phyloP scores from a whole-genome alignment of 2,329 filamentous ascomycete species.

The Oidium heveae region DNA sequence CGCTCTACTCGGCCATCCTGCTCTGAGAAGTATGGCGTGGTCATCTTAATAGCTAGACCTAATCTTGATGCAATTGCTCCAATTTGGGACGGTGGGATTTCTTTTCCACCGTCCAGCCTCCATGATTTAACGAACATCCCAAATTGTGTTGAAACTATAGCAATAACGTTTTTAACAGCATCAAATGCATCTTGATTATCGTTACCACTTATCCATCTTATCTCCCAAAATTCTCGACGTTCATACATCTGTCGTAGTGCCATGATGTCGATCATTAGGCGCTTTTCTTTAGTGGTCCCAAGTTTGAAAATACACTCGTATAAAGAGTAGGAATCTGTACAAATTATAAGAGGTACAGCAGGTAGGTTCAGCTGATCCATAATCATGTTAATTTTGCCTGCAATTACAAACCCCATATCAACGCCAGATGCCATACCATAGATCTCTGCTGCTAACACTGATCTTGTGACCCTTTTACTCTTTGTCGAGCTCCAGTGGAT shows the following conservation, averaged over 20 bases:
- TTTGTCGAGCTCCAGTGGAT: not conserved
- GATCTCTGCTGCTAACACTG: not conserved
- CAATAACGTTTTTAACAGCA: not conserved
- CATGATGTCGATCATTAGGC: too few species aligned
- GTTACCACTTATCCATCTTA: too few species aligned
- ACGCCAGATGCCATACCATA: too few species aligned
- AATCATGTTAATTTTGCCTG: too few species aligned
- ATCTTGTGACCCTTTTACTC: not conserved
- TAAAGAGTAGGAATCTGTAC: too few species aligned
- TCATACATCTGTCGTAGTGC: too few species aligned
- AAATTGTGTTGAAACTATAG: not conserved
- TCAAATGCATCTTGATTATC: not conserved
- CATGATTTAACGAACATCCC: not conserved
- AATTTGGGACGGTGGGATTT: not conserved
- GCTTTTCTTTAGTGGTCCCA: too few species aligned
- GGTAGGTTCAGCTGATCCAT: too few species aligned
- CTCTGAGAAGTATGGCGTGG: not conserved
- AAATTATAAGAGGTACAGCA: too few species aligned
- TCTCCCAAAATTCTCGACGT: too few species aligned
- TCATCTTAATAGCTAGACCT: not conserved
- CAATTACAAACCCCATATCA: too few species aligned
- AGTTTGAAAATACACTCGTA: too few species aligned
- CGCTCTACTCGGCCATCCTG: not conserved
- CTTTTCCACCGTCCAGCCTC: not conserved
- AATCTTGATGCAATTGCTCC: not conserved